Base-by-base conservation (phyloP, 441 rosid genomes). In the Breynia disticha region DNA sequence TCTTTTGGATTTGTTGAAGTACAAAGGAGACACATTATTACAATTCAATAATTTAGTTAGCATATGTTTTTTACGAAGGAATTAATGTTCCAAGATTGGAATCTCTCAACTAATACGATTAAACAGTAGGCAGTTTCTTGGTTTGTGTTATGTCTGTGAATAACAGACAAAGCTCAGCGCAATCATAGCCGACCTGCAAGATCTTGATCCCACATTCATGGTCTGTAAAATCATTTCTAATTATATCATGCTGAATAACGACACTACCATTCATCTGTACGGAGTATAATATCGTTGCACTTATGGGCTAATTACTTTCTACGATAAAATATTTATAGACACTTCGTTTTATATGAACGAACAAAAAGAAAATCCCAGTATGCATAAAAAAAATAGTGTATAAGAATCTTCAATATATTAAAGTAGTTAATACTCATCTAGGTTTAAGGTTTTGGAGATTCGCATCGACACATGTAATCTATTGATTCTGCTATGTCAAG, bases 111-210 rank as follows among this genome's bases (percentile, higher is more conserved):
- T 41, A 41, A 41, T 41, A 19, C 56, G 56, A 59, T 35, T 24
- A 56, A 65, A 69, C 69, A 60, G 42, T 45, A 54, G 18, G 66
- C 45, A 67, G 76, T 56, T 72, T 72, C 77, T 64, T 62, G 65
- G 77, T 75, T 71, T 76, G 65, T 75, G 73, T 48, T 64, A 64
- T 84, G 93, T 78, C 80, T 65, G 65, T 55, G 52, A 68, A 56
- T 56, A 69, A 62, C 68, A 67, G 81, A 75, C 84, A 76, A 7
- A 14, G 55, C 66, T 68, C 79, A 63, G 79, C 82, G 76, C 69
- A 79, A 80, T 78, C 76, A 74, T 72, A 79, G 87, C 90, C 79
- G 78, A 72, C 72, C 71, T 73, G 73, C 66, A 54, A 75, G 80
- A 72, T 72, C 72, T 66, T 74, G 78, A 74, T 75, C 85, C 78